Conservation (phyloP, 192 early-diverging fungal genomes). For the Geranomyces variabilis region DNA sequence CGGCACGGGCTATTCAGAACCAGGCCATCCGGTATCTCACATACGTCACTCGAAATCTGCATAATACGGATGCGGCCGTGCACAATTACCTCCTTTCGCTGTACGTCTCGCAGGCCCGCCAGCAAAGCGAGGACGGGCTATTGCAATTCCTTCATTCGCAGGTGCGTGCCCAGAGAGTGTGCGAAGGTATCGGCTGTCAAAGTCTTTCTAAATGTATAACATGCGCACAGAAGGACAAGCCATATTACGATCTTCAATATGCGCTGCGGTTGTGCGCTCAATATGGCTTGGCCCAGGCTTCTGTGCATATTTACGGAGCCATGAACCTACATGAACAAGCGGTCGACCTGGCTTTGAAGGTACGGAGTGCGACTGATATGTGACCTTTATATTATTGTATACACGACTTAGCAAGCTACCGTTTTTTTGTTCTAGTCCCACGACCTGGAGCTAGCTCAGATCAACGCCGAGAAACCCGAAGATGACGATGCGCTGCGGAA, state of each 20-base stretch:
- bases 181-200: background rate
- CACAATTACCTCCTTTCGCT: conserved; percentile 92
- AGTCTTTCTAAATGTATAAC: background rate
- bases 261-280: conserved; percentile 88
- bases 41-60: conserved; percentile 75
- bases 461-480: conserved; percentile 91
- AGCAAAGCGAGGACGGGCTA: conserved; percentile 50
- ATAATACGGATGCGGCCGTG: conserved; percentile 83
- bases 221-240: conserved; percentile 65
- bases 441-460: conserved; percentile 87
- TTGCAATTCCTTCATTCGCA: conserved; percentile 76
- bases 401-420: no score
- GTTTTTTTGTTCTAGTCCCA: conserved; percentile 69
- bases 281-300: conserved; percentile 79
- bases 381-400: no score
- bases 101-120: conserved; percentile 69
- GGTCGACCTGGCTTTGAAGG: conserved; percentile 84
- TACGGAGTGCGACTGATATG: conserved; percentile 25
- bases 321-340: conserved; percentile 92
- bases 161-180: conserved; percentile 50
- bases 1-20: conserved; percentile 55
- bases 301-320: conserved; percentile 86
- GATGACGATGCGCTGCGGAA: conserved; percentile 81
- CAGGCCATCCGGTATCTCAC: conserved; percentile 89
- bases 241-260: conserved; percentile 89